Evolutionary conservation across 2,329 filamentous ascomycete species (phyloP).

Genomic region (Talaromyces sp.): DNA sequence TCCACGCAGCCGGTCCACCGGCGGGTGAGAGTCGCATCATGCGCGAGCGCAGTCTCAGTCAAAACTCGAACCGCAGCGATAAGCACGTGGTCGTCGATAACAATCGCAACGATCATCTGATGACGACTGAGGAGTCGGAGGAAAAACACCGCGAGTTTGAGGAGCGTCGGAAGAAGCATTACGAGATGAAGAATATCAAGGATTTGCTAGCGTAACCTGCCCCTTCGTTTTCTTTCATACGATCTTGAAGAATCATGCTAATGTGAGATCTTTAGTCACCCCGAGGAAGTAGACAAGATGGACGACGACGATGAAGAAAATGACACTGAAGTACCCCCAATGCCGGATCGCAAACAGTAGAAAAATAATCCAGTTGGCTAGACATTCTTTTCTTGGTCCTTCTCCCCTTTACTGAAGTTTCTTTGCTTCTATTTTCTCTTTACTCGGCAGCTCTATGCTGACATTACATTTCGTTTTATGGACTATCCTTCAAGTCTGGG

Average conservation of each 20-base stretch:
- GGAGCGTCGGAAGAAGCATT: constrained; percentile 88
- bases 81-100: constrained; percentile 78
- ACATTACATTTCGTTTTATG: not conserved
- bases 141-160: constrained; percentile 94
- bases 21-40: constrained; percentile 33
- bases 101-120: constrained; percentile 41
- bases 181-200: constrained; percentile 97
- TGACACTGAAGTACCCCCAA: constrained; percentile 22
- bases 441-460: not conserved
- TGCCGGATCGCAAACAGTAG: not conserved
- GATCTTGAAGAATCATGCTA: not conserved
- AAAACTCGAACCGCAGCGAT: constrained; percentile 32
- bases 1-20: constrained; percentile 41
- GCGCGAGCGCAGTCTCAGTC: constrained; percentile 35
- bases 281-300: constrained; percentile 59
- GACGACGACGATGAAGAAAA: constrained; percentile 38
- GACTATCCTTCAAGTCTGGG: not conserved
- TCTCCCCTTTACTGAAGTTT: not conserved
- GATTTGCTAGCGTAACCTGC: constrained; percentile 66
- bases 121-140: constrained; percentile 64
- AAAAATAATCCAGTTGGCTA: not conserved
- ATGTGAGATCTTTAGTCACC: constrained; percentile 45
- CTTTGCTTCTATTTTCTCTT: not conserved
- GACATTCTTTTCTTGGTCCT: not conserved
- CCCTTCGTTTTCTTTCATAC: not conserved